Conservation (phyloP, 2,329 filamentous ascomycete species). For the Aureobasidium sp. region DNA sequence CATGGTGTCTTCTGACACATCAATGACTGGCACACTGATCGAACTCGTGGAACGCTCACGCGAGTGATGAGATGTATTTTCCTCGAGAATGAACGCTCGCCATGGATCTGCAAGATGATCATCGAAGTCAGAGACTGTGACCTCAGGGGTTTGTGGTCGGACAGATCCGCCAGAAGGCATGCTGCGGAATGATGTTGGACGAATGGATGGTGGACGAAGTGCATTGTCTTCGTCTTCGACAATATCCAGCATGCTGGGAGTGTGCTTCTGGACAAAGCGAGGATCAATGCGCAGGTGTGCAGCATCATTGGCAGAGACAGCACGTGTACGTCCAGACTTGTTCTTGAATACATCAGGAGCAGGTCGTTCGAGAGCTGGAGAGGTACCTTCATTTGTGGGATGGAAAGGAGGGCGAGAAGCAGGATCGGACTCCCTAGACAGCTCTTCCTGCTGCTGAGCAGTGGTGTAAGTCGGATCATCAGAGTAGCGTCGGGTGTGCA, state of each 20-base stretch:
- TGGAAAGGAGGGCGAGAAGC: slow-evolving; percentile 33
- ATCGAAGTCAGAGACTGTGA: slow-evolving; percentile 9
- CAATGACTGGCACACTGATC: not conserved
- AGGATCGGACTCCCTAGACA: slow-evolving; percentile 45
- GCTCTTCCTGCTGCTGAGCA: slow-evolving; percentile 40
- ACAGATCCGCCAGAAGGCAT: not conserved
- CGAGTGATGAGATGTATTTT: not conserved
- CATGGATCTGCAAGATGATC: not conserved
- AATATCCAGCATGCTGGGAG: slow-evolving; percentile 14
- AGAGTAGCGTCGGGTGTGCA: slow-evolving; percentile 63
- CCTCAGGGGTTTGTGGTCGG: slow-evolving; percentile 3
- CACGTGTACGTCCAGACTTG: slow-evolving; percentile 34
- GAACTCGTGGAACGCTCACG: not conserved
- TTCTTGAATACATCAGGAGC: slow-evolving; percentile 25
- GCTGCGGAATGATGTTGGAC: slow-evolving; percentile 15
- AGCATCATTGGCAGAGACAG: slow-evolving; percentile 56
- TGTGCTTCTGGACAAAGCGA: slow-evolving; percentile 15
- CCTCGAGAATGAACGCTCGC: not conserved
- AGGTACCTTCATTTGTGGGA: not conserved
- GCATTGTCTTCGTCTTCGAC: slow-evolving; percentile 22
- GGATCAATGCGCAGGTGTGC: slow-evolving; percentile 40
- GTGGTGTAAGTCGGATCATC: slow-evolving; percentile 50
- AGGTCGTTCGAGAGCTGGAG: not conserved
- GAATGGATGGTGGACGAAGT: slow-evolving; percentile 4
- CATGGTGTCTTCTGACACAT: not conserved